Evolutionary conservation across 257 asterid species (phyloP), one percentile per base, ranked within the genome.

Genomic region (Paulownia fortunei): DNA sequence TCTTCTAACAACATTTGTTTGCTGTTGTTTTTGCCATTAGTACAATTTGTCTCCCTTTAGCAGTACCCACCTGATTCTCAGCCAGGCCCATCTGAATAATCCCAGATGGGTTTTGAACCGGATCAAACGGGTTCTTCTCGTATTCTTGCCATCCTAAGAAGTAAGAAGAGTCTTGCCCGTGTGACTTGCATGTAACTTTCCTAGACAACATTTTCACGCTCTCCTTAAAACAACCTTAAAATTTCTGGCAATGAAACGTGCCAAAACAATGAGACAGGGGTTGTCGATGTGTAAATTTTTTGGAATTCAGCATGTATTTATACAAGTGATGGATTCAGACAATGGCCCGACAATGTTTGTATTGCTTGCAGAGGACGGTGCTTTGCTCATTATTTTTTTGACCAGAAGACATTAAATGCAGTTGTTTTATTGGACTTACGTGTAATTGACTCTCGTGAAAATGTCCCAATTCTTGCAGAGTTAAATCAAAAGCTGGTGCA

Each of bases 11-110:
- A 46, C 59, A 51, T 49, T 16, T 16, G 6, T 49, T 12, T 12
- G 12, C 11, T 49, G 15, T 49, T 49, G 6, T 49, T 41, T 41
- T 41, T 10, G 2, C 8, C 12, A 8, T 7, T 6, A 41, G 1
- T 8, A 41, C 13, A 41, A 8, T 41, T 41, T 41, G 47, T 41
- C 47, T 41, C 9, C 13, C 13, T 41, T 41, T 41, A 0, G 47
- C 3, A 2, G 62, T 61, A 70, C 8, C 18, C 3, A 80, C 91
- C 88, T 84, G 92, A 52, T 88, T 88, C 51, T 88, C 90, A 6
- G 92, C 92, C 1, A 88, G 78, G 60, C 89, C 92, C 86, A 88
- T 83, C 73, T 88, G 92, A 23, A 85, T 88, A 37, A 88, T 88
- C 54, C 92, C 92, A 9, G 90, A 80, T 0, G 88, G 90, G 18